Base-by-base conservation (phyloP, 106 monocot species). In the Apostasia ramifera region DNA sequence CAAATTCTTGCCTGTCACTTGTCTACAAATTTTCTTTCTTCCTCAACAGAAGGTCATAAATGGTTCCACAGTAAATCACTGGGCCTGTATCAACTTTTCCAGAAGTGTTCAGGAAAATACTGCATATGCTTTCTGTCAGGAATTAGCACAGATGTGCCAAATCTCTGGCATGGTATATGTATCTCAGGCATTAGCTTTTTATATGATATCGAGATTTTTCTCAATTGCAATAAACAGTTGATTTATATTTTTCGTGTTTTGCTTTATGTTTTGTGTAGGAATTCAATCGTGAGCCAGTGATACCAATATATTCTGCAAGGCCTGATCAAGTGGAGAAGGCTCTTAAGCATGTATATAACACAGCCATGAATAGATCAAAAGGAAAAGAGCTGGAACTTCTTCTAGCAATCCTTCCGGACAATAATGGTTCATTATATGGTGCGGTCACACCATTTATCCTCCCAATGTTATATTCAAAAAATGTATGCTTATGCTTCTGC, bases 61-160 rank as follows among this genome's bases (percentile, higher is more conserved):
- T 81, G 94, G 94, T 41, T 73, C 82, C 74, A 82, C 69, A 52
- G 90, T 94, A 57, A 94, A 77, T 53, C 55, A 90, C 45, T 94
- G 94, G 94, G 90, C 94, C 41, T 94, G 93, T 64, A 84, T 93
- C 56, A 93, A 93, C 76, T 93, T 93, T 73, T 86, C 93, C 60
- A 69, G 93, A 53, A 79, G 84, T 45, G 81, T 94, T 55, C 87
- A 78, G 66, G 94, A 90, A 82, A 79, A 67, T 70, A 90, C 80
- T 47, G 94, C 90, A 69, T 82, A 73, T 13, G 78, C 78, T 51
- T 94, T 94, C 61, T 90, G 94, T 77, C 94, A 87, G 55, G 94
- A 94, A 63, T 76, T 94, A 44, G 82, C 89, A 61, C 90, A 81
- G 47, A 87, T 81, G 84, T 94, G 94, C 65, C 93, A 89, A 73